These are phyloP conservation scores for Linnemannia schmuckeri DNA, from an alignment of 192 early-diverging fungal genomes.

Conservation along the genomic window DNA sequence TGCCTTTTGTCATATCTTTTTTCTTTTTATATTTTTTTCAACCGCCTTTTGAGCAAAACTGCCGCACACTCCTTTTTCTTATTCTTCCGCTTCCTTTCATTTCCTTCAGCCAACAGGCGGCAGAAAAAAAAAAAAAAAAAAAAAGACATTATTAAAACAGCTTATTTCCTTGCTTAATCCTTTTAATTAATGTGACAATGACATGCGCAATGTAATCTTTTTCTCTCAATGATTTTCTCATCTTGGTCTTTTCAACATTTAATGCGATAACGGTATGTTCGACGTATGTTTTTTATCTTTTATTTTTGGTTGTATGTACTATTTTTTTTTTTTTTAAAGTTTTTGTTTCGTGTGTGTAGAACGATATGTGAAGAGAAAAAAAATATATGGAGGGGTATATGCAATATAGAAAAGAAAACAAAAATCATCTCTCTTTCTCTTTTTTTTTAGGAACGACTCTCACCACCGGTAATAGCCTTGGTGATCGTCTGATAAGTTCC, in stretches of 20 bases:
- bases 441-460: neutral
- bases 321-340: neutral
- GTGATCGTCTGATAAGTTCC: neutral
- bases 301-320: neutral
- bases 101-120: neutral
- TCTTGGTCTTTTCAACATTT: too few species aligned
- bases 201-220: too few species aligned
- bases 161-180: too few species aligned
- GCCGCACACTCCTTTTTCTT: neutral
- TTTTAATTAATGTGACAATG: too few species aligned
- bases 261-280: neutral
- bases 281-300: neutral
- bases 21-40: neutral
- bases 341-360: neutral
- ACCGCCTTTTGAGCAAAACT: neutral
- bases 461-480: conserved; percentile 38
- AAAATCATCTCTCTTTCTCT: neutral
- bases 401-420: conserved; percentile 3
- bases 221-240: too few species aligned
- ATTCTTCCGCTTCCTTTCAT: neutral
- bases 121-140: too few species aligned
- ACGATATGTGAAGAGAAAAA: neutral
- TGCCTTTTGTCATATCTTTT: neutral
- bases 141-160: too few species aligned
- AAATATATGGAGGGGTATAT: neutral